A percentile compares a stretch with the other conserved stretches of the same genome.
phyloP scores from a whole-genome alignment of 768 basidiomycete species.

The Calocybe indica region DNA sequence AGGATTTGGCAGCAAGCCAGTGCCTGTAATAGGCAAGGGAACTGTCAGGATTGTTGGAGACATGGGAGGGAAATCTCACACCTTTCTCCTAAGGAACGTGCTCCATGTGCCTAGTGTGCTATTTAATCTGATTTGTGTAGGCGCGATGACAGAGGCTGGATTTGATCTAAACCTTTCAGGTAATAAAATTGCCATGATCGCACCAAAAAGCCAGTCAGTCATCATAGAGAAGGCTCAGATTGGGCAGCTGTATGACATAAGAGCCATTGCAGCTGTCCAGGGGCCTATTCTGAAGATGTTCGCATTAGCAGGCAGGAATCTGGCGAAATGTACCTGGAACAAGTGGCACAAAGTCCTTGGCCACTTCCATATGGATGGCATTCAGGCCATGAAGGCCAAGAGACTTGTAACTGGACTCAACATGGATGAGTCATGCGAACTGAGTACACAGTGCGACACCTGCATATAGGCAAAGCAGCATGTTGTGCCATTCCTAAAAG shows the following conservation, averaged over 20 bases:
- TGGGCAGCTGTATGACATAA: slow-evolving; percentile 15
- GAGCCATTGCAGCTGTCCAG: no score
- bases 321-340: slow-evolving; percentile 15
- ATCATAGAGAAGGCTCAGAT: slow-evolving; percentile 2
- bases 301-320: slow-evolving; percentile 5
- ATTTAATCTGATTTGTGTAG: slow-evolving; percentile 12
- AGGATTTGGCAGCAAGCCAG: neutral
- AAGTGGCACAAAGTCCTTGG: slow-evolving; percentile 21
- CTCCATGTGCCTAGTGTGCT: slow-evolving; percentile 1
- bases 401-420: slow-evolving; percentile 15
- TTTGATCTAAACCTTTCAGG: slow-evolving; percentile 1
- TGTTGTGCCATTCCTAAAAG: slow-evolving; percentile 22
- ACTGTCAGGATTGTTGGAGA: neutral
- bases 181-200: neutral
- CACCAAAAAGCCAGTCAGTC: neutral
- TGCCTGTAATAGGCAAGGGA: neutral
- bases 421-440: slow-evolving; percentile 10
- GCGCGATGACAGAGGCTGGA: slow-evolving; percentile 9
- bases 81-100: neutral
- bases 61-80: neutral
- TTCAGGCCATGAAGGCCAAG: slow-evolving; percentile 11
- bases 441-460: slow-evolving; percentile 19
- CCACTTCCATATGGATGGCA: slow-evolving; percentile 15
- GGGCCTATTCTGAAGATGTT: slow-evolving; percentile 4
- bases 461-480: slow-evolving; percentile 31